phyloP scores from a whole-genome alignment of 78 protist species.

The Dictyostelium brefeldianum region DNA sequence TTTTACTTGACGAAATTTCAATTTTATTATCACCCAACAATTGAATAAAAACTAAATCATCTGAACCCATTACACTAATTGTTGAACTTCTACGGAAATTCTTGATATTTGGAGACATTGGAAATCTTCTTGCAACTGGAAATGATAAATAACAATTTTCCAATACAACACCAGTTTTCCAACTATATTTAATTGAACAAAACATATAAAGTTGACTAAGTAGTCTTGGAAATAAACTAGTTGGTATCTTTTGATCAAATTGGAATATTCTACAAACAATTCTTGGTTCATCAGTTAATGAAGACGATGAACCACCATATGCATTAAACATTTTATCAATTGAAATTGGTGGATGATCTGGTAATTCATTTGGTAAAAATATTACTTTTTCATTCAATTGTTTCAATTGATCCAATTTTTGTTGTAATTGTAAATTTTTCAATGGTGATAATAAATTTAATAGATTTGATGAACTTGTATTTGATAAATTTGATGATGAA shows the following conservation, averaged over 20 bases:
- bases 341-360: slow-evolving; percentile 47
- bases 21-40: slow-evolving; percentile 10
- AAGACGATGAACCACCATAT: not conserved
- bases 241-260: slow-evolving; percentile 52
- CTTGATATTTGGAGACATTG: slow-evolving; percentile 24
- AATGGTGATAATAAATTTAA: slow-evolving; percentile 5
- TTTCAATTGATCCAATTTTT: slow-evolving; percentile 3
- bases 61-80: not conserved
- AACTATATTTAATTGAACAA: slow-evolving; percentile 29
- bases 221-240: slow-evolving; percentile 29
- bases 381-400: slow-evolving; percentile 51
- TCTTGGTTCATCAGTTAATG: slow-evolving; percentile 14
- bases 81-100: slow-evolving; percentile 29
- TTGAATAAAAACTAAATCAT: slow-evolving; percentile 63
- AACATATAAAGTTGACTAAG: slow-evolving; percentile 54
- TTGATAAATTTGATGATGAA: not conserved
- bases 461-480: not conserved
- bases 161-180: slow-evolving; percentile 61
- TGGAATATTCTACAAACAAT: slow-evolving; percentile 37
- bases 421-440: slow-evolving; percentile 9
- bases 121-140: slow-evolving; percentile 21
- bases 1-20: slow-evolving; percentile 62
- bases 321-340: slow-evolving; percentile 15
- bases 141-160: slow-evolving; percentile 58
- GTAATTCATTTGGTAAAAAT: slow-evolving; percentile 51